Base-by-base conservation (phyloP, 306 rosid species). In the Trifolium fragiferum region DNA sequence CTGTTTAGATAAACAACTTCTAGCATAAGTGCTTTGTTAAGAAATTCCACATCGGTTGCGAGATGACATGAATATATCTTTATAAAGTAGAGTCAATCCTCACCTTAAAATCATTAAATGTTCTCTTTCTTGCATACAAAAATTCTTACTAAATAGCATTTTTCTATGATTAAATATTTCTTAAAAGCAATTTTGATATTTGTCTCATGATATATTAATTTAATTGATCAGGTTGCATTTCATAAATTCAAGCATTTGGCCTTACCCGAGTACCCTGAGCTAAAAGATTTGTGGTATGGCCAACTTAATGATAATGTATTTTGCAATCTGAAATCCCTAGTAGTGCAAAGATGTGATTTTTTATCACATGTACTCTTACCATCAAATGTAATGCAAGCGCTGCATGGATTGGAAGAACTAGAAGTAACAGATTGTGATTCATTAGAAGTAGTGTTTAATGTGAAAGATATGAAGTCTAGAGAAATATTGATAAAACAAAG, bases 401-500 rank as follows among this genome's bases (percentile, higher is more conserved):
- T 70, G 19, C 49, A 18, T 35, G 49, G 13, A 33, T 35, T 70
- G 32, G 74, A 70, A 51, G 63, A 51, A 0, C 4, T 70, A 12
- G 20, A 70, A 70, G 63, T 70, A 32, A 50, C 4, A 11, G 19
- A 70, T 10, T 70, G 74, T 70, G 74, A 70, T 51, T 70, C 74
- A 10, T 70, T 70, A 33, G 63, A 30, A 51, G 10, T 35, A 6
- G 12, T 70, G 47, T 70, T 70, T 51, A 63, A 55, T 55, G 62
- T 55, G 33, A 55, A 55, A 55, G 33, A 3, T 55, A 4, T 57
- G 33, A 21, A 57, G n/a, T 21, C 62, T 21, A 13, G 6, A 12
- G n/a, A 13, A 0, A 13, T 44, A 44, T 12, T 12, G 16, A 44
- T 44, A 3, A 53, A 53, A 53, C 59, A 19, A 8, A 57, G 9